phyloP scores from a whole-genome alignment of 805 yeast genomes.

The Pichia gijzeniarum region DNA sequence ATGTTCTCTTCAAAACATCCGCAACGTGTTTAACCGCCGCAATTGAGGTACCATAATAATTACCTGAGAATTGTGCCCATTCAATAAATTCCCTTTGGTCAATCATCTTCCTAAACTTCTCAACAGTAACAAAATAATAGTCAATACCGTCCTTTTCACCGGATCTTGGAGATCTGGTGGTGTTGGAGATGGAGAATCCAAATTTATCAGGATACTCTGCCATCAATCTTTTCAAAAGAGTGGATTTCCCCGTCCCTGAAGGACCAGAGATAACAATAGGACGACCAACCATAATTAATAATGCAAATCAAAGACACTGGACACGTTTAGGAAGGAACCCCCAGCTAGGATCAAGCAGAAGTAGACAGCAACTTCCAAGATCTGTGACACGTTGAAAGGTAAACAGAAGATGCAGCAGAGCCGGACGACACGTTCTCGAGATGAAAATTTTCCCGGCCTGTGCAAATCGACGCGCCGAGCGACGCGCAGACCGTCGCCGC shows the following conservation, averaged over 20 bases:
- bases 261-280: slow-evolving; percentile 98
- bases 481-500: no score
- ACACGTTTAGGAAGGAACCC: no score
- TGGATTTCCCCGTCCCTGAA: slow-evolving; percentile 94
- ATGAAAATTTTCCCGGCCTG: no score
- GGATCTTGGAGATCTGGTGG: slow-evolving; percentile 85
- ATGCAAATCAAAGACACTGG: no score
- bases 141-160: slow-evolving; percentile 90
- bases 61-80: slow-evolving; percentile 97
- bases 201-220: slow-evolving; percentile 85
- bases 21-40: slow-evolving; percentile 75
- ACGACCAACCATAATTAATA: slow-evolving; percentile 34
- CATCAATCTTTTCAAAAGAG: slow-evolving; percentile 80
- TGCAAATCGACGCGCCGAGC: no score
- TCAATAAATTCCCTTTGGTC: slow-evolving; percentile 77
- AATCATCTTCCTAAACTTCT: slow-evolving; percentile 71
- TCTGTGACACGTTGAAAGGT: no score
- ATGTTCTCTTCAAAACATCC: slow-evolving; percentile 56
- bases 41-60: slow-evolving; percentile 92
- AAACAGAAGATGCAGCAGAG: no score
- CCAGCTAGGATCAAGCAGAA: no score
- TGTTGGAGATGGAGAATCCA: slow-evolving; percentile 91
- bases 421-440: no score
- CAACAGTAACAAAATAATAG: slow-evolving; percentile 80
- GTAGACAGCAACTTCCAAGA: no score